Base-by-base conservation (phyloP, 2,329 filamentous ascomycete species). In the Hypoxylon sp. region DNA sequence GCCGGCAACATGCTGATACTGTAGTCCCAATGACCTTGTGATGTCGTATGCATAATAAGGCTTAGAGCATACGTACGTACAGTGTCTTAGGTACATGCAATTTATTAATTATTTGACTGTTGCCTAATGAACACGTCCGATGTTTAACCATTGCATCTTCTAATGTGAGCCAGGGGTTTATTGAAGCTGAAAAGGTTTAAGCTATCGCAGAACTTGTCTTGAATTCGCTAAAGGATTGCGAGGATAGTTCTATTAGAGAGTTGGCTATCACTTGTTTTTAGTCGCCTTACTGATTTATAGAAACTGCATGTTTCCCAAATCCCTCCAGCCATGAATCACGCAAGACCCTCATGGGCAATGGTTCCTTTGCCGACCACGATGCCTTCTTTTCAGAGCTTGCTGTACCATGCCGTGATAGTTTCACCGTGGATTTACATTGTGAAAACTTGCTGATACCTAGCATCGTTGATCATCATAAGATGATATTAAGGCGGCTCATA, bases 51-150 rank as follows among this genome's bases (percentile, higher is more conserved):
- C 42, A 38, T 38, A 25, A 25, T 25, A 32, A 38, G 42, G 30
- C 49, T 52, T 26, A 52, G 49, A 46, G 21, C 30, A 45, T 23
- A 12, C 40, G 34, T 29, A 51, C n/a, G n/a, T n/a, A n/a, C n/a
- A n/a, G n/a, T n/a, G n/a, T n/a, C n/a, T n/a, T n/a, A n/a, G n/a
- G n/a, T n/a, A n/a, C n/a, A n/a, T n/a, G n/a, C n/a, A n/a, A n/a
- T n/a, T n/a, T n/a, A n/a, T n/a, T n/a, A n/a, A n/a, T n/a, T n/a
- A n/a, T n/a, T n/a, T n/a, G n/a, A n/a, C n/a, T n/a, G n/a, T n/a
- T n/a, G n/a, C n/a, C n/a, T n/a, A n/a, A n/a, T n/a, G n/a, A n/a
- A n/a, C n/a, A n/a, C n/a, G n/a, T n/a, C n/a, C n/a, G n/a, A n/a
- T n/a, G 17, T 43, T 25, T 37, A 20, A n/a, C 19, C 7, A 13